These are phyloP conservation scores for Pyrenochaeta sp. DNA, from an alignment of 2,329 filamentous ascomycete genomes.

Conservation along the genomic window DNA sequence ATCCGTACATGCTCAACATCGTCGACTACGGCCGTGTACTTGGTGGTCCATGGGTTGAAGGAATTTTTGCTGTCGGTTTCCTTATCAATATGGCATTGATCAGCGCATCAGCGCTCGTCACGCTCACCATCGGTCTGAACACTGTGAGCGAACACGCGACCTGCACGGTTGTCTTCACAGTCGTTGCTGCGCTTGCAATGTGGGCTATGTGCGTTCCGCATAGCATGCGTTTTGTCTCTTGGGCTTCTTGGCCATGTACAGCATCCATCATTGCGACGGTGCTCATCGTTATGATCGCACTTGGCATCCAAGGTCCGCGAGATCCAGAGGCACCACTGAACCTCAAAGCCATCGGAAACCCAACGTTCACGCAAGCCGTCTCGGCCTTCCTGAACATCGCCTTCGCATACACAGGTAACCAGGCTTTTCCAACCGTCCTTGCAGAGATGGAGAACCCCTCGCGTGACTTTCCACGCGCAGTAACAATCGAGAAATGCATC, in stretches of 20 bases:
- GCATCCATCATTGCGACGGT: conserved; percentile 31
- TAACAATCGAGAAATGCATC: conserved; percentile 37
- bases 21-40: conserved; percentile 41
- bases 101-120: conserved; percentile 36
- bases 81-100: conserved; percentile 43
- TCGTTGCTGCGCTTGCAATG: conserved; percentile 34
- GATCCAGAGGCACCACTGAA: conserved; percentile 30
- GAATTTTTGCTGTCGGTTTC: conserved; percentile 35
- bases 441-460: conserved; percentile 39
- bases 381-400: conserved; percentile 38
- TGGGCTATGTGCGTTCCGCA: conserved; percentile 37
- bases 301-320: conserved; percentile 35
- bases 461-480: conserved; percentile 35
- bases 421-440: conserved; percentile 38
- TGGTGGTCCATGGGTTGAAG: conserved; percentile 35
- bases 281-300: conserved; percentile 37
- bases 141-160: conserved; percentile 37
- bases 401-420: conserved; percentile 39
- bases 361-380: conserved; percentile 32
- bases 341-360: conserved; percentile 31
- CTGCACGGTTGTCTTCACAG: conserved; percentile 39
- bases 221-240: conserved; percentile 40
- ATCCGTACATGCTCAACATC: conserved; percentile 40
- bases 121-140: conserved; percentile 39
- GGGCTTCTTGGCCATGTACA: conserved; percentile 38